Evolutionary conservation across 2,329 filamentous ascomycete species (phyloP), one percentile per base, ranked within the genome.

Genomic region (Ustulina deusta): DNA sequence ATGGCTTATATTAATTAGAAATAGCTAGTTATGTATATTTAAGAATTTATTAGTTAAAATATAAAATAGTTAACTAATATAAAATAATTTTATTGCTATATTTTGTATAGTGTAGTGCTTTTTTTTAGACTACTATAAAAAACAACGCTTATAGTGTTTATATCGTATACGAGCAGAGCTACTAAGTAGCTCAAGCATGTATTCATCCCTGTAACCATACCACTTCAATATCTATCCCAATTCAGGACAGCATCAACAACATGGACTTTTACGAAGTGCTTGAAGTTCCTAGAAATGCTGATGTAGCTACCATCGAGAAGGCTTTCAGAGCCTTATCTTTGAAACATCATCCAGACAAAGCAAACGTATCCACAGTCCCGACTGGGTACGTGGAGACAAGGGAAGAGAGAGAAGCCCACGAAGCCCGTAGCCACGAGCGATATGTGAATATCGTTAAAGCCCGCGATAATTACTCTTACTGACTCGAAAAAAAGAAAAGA

Each of bases 261-360:
- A 48, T 63, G 56, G 38, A 65, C 44, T 17, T 22, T 9, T 63
- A 69, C 54, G n/a, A 59, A 0, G 2, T 63, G 1, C 66, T 69
- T 5, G 20, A n/a, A 0, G 46, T 69, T 3, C 7, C 58, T 1
- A 52, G 10, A 0, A 20, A 62, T 10, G 62, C 58, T 5, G 58
- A 69, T n/a, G 9, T 3, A 1, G 25, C 58, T 0, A 5, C 38
- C 2, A 62, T 69, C 2, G 52, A 69, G 2, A 62, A 44, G 20
- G 62, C 66, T 1, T 69, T 69, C 46, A 59, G 10, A 17, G 6
- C 10, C 3, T 15, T 69, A 4, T 62, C 66, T 0, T 3, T 59
- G 0, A 32, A 13, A 6, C 1, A 15, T 0, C 66, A 68, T 7
- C 66, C 66, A 0, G 66, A 69, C 27, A 65, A 52, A 6, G 52